Evolutionary conservation across 352 stramenopile species (phyloP).

Genomic region (Phytophthora podocarpi): DNA sequence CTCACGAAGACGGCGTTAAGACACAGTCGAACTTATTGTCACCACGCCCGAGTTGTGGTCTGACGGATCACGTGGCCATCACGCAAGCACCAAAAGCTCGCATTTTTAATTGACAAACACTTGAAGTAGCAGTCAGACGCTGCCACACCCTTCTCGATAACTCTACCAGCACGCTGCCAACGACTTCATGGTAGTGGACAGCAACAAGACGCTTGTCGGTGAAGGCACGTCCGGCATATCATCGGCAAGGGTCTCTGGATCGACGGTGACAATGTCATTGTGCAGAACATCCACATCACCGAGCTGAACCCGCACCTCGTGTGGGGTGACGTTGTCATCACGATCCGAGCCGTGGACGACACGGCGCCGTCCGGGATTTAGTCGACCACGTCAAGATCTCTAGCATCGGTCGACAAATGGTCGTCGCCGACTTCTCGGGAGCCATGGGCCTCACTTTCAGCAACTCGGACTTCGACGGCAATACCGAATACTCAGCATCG

Average conservation of each 20-base stretch:
- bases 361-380: constrained; percentile 19
- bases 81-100: not conserved
- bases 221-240: constrained; percentile 41
- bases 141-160: too few species aligned
- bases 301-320: constrained; percentile 23
- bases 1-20: too few species aligned
- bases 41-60: too few species aligned
- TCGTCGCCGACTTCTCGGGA: constrained; percentile 41
- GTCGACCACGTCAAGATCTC: constrained; percentile 26
- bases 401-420: constrained; percentile 41
- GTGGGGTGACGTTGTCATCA: constrained; percentile 19
- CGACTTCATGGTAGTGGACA: constrained; percentile 18
- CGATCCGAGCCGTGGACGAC: constrained; percentile 4
- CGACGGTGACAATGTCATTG: constrained; percentile 50
- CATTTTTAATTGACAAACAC: too few species aligned
- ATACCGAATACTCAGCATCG: constrained; percentile 20
- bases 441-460: constrained; percentile 46
- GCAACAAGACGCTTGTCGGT: constrained; percentile 52
- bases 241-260: constrained; percentile 43
- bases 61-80: not conserved
- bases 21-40: too few species aligned
- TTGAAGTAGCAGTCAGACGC: too few species aligned
- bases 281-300: constrained; percentile 44
- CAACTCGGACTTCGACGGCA: too few species aligned
- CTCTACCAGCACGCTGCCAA: too few species aligned